Conservation (phyloP, 2,329 filamentous ascomycete genomes). For the Aspergillus quadrilineatus region DNA sequence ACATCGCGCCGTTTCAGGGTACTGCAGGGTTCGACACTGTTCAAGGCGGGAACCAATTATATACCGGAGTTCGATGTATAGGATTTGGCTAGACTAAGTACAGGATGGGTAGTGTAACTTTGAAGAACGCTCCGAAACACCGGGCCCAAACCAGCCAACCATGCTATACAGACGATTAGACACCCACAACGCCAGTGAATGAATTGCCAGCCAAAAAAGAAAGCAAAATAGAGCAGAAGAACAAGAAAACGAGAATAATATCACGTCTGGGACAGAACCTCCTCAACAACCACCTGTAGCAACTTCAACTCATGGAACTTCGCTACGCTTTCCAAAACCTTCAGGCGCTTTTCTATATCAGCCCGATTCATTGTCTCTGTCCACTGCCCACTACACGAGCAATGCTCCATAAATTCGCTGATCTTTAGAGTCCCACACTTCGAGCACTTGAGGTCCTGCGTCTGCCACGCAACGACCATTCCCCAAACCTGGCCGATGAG, state of each 20-base stretch:
- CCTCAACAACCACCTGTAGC: conserved; percentile 71
- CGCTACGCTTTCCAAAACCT: conserved; percentile 72
- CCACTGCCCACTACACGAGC: conserved; percentile 88
- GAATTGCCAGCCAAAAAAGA: not conserved
- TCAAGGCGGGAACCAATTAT: too few relatives aligned
- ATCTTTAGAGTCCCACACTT: conserved; percentile 66
- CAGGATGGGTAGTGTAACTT: not conserved
- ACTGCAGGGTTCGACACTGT: too few relatives aligned
- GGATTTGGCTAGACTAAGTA: not conserved
- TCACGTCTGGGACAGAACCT: conserved; percentile 53
- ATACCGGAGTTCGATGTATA: not conserved
- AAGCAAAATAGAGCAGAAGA: not conserved
- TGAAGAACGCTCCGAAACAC: not conserved
- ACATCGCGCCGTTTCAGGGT: too few relatives aligned
- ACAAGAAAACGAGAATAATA: not conserved
- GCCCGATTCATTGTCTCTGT: conserved; percentile 65
- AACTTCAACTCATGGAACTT: conserved; percentile 78
- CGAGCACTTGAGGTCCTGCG: conserved; percentile 85
- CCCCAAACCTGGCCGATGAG: conserved; percentile 75
- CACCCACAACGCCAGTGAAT: conserved; percentile 7
- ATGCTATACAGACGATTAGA: conserved; percentile 2
- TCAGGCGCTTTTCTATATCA: conserved; percentile 64
- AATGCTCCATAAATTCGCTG: conserved; percentile 97
- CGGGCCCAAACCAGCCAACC: conserved; percentile 1
- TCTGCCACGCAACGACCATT: conserved; percentile 74